Evolutionary conservation across 2,329 filamentous ascomycete species (phyloP), one percentile per base, ranked within the genome.

Genomic region (Metarhizium album): DNA sequence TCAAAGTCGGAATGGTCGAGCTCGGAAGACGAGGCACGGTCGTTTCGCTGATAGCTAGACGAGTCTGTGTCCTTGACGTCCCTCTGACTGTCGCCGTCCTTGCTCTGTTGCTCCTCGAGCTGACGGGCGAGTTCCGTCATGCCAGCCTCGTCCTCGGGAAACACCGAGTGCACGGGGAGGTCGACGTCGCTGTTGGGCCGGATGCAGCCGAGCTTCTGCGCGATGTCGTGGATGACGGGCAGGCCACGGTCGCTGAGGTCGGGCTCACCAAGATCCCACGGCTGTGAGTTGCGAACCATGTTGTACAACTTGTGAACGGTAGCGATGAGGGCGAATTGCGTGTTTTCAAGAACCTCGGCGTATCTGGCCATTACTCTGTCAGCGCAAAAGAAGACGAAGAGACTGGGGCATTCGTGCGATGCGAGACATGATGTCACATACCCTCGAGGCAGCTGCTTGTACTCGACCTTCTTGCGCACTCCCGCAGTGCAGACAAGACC

Each of bases 391-490:
- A 29, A 29, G 7, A 29, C 11, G 7, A 8, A 1, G 7, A 1
- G 27, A 29, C 5, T 9, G 33, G 16, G n/a, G 2, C 37, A 22
- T n/a, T 13, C 14, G 33, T 33, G 23, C n/a, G 16, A 24, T 16
- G 18, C 24, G 27, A 18, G 45, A 5, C 16, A 6, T 23, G 23
- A 22, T 29, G 14, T 6, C 16, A 62, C 74, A 52, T 72, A 82
- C 74, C 80, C 80, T 70, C 76, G 68, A 11, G 80, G 80, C 45
- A 83, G 63, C 65, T 83, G 79, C 69, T 84, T 84, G 63, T 80
- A 83, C 59, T 83, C 80, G n/a, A 79, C 79, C 76, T 83, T 83
- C 61, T 83, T 83, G 54, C 80, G 70, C 14, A 78, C 75, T 7
- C 80, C 80, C 16, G 79, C 79, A 7, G 78, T 82, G 65, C 80